Conservation (phyloP, 805 yeast genomes). For the Metschnikowia shivogae region DNA sequence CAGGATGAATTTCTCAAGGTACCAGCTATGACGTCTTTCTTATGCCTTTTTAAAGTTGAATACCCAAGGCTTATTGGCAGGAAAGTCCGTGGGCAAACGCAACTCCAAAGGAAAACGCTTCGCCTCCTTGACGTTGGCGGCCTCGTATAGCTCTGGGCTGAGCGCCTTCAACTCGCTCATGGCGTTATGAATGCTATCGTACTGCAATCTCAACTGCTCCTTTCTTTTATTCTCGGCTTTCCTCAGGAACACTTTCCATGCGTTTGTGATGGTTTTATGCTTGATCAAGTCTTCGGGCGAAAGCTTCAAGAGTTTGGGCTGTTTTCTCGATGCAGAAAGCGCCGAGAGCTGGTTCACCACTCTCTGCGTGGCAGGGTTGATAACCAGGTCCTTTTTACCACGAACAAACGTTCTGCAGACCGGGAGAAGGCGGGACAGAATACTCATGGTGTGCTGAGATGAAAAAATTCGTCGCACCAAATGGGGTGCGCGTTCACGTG, state of each 20-base stretch:
- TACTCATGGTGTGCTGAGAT: slow-evolving; percentile 1
- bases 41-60: slow-evolving; percentile 32
- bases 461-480: no score
- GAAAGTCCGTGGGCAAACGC: slow-evolving; percentile 85
- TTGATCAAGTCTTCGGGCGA: slow-evolving; percentile 78
- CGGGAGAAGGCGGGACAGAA: background rate
- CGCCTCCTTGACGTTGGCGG: slow-evolving; percentile 55
- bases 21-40: background rate
- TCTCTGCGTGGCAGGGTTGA: slow-evolving; percentile 37
- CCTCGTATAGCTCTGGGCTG: slow-evolving; percentile 52
- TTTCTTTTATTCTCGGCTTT: slow-evolving; percentile 42
- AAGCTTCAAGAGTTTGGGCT: slow-evolving; percentile 74
- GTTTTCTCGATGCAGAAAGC: slow-evolving; percentile 80
- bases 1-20: background rate
- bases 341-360: slow-evolving; percentile 67
- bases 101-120: slow-evolving; percentile 77
- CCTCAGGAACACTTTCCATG: slow-evolving; percentile 68
- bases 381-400: slow-evolving; percentile 27
- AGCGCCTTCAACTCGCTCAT: slow-evolving; percentile 59
- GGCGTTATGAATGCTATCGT: slow-evolving; percentile 61
- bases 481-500: no score
- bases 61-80: slow-evolving; percentile 80
- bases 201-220: slow-evolving; percentile 54
- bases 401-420: slow-evolving; percentile 23
- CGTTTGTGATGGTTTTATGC: slow-evolving; percentile 75